phyloP scores from a whole-genome alignment of 2,329 filamentous ascomycete species.

The Nothophoma quercina region DNA sequence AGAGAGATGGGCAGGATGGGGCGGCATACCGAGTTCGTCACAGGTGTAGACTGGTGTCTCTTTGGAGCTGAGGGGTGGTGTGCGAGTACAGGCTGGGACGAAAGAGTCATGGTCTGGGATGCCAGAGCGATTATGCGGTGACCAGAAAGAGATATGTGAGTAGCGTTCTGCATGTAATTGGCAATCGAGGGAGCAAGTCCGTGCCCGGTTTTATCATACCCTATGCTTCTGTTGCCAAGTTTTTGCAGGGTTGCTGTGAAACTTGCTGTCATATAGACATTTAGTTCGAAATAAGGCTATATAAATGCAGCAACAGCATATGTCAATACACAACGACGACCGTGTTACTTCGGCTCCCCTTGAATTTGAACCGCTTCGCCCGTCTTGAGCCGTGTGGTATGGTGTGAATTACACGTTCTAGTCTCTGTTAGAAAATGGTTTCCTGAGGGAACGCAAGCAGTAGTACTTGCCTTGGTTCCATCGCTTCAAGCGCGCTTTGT shows the following conservation, averaged over 20 bases:
- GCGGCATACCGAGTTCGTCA: constrained; percentile 92
- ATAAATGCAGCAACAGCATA: no score
- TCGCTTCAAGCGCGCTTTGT: no score
- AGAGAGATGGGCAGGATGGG: constrained; percentile 87
- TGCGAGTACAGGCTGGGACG: constrained; percentile 93
- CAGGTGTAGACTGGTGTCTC: constrained; percentile 96
- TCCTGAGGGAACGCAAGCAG: not conserved
- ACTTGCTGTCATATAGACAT: no score
- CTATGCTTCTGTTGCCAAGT: no score
- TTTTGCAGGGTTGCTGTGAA: no score
- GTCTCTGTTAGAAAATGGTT: not conserved
- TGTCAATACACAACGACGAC: not conserved
- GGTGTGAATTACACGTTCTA: no score
- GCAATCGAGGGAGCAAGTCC: no score
- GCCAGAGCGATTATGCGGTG: constrained; percentile 69
- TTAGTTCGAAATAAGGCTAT: no score
- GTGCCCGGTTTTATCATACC: no score
- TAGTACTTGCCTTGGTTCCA: not conserved
- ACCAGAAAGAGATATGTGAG: not conserved
- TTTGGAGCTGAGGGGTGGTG: constrained; percentile 97
- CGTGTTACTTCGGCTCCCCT: not conserved
- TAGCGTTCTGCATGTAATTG: not conserved
- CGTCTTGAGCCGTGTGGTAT: not conserved
- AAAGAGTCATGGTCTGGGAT: constrained; percentile 91
- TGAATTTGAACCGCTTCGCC: not conserved